Evolutionary conservation across 768 basidiomycete genomes (phyloP).

Genomic region (Leccinum boreale): DNA sequence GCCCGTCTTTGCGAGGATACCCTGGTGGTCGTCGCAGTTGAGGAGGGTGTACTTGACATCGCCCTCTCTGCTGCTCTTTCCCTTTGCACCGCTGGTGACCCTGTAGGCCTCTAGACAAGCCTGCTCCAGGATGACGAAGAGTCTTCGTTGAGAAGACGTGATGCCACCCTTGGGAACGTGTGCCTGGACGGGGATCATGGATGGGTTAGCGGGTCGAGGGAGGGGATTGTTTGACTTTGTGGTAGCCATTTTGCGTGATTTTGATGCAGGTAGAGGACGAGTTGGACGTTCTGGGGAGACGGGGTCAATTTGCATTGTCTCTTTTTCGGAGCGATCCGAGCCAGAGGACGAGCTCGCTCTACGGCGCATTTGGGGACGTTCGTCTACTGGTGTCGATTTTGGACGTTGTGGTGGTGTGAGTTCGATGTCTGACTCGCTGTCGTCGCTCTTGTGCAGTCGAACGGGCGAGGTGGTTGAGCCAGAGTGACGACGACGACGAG

Average conservation of each 20-base stretch:
- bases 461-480: slow-evolving; percentile 43
- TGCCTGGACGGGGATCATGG: slow-evolving; percentile 81
- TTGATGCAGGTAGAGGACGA: slow-evolving; percentile 56
- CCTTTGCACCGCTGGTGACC: slow-evolving; percentile 58
- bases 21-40: slow-evolving; percentile 99
- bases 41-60: slow-evolving; percentile 95
- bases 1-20: slow-evolving; percentile 95
- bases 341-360: slow-evolving; percentile 40
- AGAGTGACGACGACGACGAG: slow-evolving; percentile 63
- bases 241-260: slow-evolving; percentile 49
- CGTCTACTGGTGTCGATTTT: slow-evolving; percentile 67
- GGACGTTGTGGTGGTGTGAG: slow-evolving; percentile 61
- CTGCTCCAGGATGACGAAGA: slow-evolving; percentile 90
- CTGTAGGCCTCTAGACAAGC: slow-evolving; percentile 96
- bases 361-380: slow-evolving; percentile 49
- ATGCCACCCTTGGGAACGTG: slow-evolving; percentile 60
- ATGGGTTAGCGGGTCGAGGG: slow-evolving; percentile 59
- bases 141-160: slow-evolving; percentile 55
- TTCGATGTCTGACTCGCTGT: slow-evolving; percentile 15
- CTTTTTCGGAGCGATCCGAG: slow-evolving; percentile 34
- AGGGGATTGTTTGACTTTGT: slow-evolving; percentile 39
- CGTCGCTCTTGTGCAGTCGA: slow-evolving; percentile 16
- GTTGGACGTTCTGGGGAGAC: slow-evolving; percentile 49
- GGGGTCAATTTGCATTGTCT: slow-evolving; percentile 32
- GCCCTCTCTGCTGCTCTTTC: slow-evolving; percentile 50